Percentiles rank a stretch among this genome's conserved stretches.
phyloP scores from a whole-genome alignment of 306 rosid genomes.

The Ormosia semicastrata region DNA sequence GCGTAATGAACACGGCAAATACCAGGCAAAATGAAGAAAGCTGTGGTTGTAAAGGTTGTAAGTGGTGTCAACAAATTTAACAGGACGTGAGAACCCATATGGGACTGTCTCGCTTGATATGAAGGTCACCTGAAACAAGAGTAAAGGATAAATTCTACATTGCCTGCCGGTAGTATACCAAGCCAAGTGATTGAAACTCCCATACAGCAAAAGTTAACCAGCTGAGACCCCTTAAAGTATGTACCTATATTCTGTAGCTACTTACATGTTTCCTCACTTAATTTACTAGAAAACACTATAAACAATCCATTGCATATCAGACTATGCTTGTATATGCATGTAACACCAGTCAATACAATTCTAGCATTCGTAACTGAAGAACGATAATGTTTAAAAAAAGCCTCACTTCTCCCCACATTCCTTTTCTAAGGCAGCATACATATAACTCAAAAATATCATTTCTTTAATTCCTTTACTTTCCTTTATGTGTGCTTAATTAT shows the following conservation, averaged over 20 bases:
- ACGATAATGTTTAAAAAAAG: not conserved
- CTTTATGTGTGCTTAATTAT: not conserved
- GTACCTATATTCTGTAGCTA: not conserved
- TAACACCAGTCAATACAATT: not conserved
- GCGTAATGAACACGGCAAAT: not conserved
- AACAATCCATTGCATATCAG: not conserved
- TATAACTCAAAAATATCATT: not conserved
- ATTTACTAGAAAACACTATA: not conserved
- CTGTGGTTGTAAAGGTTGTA: constrained; percentile 93
- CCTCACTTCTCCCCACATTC: not conserved
- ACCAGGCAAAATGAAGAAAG: constrained; percentile 95
- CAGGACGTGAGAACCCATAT: constrained; percentile 55
- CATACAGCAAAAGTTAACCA: no score
- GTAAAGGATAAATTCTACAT: constrained; percentile 1
- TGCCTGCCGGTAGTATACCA: not conserved
- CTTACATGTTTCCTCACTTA: not conserved
- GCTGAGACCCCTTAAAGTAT: not conserved
- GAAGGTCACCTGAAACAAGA: constrained; percentile 75
- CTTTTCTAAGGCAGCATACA: not conserved
- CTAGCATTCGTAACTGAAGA: not conserved
- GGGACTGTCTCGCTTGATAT: constrained; percentile 71
- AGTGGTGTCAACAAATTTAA: constrained; percentile 65
- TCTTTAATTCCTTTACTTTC: not conserved
- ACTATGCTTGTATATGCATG: not conserved
- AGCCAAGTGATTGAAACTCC: not conserved